Conservation (phyloP, 2,329 filamentous ascomycete species). For the Byssoonygena ceratinophila region DNA sequence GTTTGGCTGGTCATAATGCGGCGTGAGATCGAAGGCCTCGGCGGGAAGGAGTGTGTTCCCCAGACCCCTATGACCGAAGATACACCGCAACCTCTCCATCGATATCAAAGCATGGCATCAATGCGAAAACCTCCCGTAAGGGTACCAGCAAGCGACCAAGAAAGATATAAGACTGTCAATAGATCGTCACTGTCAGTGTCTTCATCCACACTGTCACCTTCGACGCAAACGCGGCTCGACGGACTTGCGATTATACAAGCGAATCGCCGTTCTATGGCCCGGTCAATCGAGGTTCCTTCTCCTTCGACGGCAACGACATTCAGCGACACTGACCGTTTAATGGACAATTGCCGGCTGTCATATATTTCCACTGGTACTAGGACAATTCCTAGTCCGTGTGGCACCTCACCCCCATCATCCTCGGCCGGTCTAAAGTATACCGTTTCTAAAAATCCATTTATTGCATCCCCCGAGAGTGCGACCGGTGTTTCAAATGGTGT, state of each 20-base stretch:
- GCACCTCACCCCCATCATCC: slow-evolving; percentile 21
- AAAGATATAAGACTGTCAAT: not conserved
- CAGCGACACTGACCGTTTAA: slow-evolving; percentile 19
- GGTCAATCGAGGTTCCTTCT: slow-evolving; percentile 19
- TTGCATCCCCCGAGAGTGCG: slow-evolving; percentile 7
- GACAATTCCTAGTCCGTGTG: slow-evolving; percentile 21
- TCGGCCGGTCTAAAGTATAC: slow-evolving; percentile 19
- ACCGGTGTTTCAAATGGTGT: not conserved
- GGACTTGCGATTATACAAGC: slow-evolving; percentile 12
- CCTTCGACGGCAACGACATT: slow-evolving; percentile 17
- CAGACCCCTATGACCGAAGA: slow-evolving; percentile 22
- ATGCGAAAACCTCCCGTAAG: not conserved
- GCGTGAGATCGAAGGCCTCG: slow-evolving; percentile 37
- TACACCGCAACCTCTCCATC: slow-evolving; percentile 9
- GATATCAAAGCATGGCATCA: slow-evolving; percentile 8
- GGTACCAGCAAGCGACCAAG: slow-evolving; percentile 1
- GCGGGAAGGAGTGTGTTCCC: slow-evolving; percentile 36
- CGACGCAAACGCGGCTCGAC: not conserved
- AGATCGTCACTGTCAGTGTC: slow-evolving; percentile 4
- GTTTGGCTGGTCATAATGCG: slow-evolving; percentile 38
- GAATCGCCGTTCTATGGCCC: slow-evolving; percentile 18
- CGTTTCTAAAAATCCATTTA: slow-evolving; percentile 1
- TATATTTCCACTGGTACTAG: slow-evolving; percentile 19
- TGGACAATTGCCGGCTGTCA: slow-evolving; percentile 19
- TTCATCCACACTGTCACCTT: not conserved